Evolutionary conservation across 1,284 basidiomycete species (phyloP).

Genomic region (Cystobasidium pallidum): DNA sequence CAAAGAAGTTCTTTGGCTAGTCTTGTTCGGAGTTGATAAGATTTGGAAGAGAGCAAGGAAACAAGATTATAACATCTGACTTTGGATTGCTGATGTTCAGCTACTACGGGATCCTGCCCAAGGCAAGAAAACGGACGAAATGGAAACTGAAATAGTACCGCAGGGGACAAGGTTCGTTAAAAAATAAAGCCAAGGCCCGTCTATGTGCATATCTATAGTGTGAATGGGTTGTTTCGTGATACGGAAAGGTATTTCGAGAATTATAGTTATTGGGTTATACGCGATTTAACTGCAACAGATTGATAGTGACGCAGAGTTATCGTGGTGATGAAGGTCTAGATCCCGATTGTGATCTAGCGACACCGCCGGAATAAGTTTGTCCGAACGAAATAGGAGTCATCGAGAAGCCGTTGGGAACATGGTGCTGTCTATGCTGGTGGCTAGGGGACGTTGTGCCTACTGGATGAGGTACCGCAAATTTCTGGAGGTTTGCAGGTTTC

Average conservation of each 20-base stretch:
- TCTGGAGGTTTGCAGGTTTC: slow-evolving; percentile 11
- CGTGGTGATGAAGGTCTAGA: slow-evolving; percentile 30
- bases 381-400: slow-evolving; percentile 44
- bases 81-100: neutral
- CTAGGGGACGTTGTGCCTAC: slow-evolving; percentile 6
- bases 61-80: slow-evolving; percentile 4
- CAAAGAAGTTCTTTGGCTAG: too few relatives aligned
- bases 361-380: slow-evolving; percentile 33
- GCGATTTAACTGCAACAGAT: too few relatives aligned
- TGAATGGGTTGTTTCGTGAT: too few relatives aligned
- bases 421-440: slow-evolving; percentile 27
- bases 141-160: slow-evolving; percentile 8
- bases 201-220: slow-evolving; percentile 30
- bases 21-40: too few relatives aligned
- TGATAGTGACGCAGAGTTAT: neutral
- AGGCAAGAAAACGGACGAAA: slow-evolving; percentile 2
- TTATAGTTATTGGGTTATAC: neutral
- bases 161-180: slow-evolving; percentile 18
- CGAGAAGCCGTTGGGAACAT: slow-evolving; percentile 34
- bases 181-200: neutral
- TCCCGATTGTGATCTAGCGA: slow-evolving; percentile 21
- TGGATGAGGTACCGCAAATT: slow-evolving; percentile 32
- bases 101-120: neutral
- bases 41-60: too few relatives aligned
- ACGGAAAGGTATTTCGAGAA: neutral